Evolutionary conservation across 306 rosid genomes (phyloP).

Genomic region (Prunus davidiana): DNA sequence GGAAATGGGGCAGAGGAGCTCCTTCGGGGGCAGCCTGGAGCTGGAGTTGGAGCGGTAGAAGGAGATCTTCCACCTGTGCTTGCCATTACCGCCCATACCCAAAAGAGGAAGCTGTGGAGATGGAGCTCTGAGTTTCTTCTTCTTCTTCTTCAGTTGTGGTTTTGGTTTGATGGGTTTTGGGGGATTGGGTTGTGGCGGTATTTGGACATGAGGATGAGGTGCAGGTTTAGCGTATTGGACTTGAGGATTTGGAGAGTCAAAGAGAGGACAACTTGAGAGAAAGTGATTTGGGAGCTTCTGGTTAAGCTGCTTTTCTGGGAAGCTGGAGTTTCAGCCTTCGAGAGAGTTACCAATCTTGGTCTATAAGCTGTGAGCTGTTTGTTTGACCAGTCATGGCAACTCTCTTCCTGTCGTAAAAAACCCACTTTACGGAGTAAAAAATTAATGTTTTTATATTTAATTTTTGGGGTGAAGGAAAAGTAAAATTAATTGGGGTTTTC

Average conservation of each 20-base stretch:
- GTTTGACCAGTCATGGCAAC: background rate
- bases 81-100: constrained; percentile 67
- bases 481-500: background rate
- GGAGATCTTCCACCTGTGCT: constrained; percentile 67
- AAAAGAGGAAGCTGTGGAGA: background rate
- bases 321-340: background rate
- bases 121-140: background rate
- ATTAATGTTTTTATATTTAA: background rate
- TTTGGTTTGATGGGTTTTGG: background rate
- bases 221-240: background rate
- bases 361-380: background rate
- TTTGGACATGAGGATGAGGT: background rate
- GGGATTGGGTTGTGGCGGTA: background rate
- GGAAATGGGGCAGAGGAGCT: constrained; percentile 67
- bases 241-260: background rate
- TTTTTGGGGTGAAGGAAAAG: background rate
- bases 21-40: constrained; percentile 49
- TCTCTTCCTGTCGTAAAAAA: background rate
- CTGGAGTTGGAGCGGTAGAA: constrained; percentile 53
- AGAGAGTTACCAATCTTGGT: background rate
- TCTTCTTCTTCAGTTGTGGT: background rate
- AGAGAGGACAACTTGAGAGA: background rate
- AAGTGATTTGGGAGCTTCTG: background rate
- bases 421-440: background rate
- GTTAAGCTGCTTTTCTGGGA: background rate